phyloP scores from a whole-genome alignment of 2,329 filamentous ascomycete genomes.

The Ophiocordyceps unilateralis region DNA sequence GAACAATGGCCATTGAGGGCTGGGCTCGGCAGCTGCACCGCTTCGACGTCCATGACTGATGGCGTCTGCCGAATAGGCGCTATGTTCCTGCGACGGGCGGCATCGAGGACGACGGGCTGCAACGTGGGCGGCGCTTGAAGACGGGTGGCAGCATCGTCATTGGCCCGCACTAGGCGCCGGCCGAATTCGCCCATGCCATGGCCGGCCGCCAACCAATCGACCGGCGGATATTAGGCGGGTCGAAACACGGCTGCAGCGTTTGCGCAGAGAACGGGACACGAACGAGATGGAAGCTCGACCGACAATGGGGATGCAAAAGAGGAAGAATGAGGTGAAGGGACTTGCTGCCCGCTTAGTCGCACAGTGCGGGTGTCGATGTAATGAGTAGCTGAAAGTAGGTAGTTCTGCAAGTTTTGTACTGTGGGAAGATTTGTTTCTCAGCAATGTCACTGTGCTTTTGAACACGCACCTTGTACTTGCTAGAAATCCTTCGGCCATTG shows the following conservation, averaged over 20 bases:
- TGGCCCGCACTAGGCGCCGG: conserved; percentile 14
- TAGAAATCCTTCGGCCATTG: no score
- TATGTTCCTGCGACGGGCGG: not conserved
- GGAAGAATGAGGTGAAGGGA: no score
- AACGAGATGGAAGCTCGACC: not conserved
- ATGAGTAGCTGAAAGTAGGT: no score
- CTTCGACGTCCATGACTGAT: not conserved
- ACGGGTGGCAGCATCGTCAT: conserved; percentile 7
- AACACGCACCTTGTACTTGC: no score
- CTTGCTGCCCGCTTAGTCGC: no score
- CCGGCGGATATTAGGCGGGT: not conserved
- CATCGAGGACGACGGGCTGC: not conserved
- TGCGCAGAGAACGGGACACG: not conserved
- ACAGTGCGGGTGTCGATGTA: no score
- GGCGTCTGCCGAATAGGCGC: not conserved
- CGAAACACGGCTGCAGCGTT: not conserved
- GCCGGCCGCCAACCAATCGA: not conserved
- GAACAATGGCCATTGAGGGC: not conserved
- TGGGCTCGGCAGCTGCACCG: no score
- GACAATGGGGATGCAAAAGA: not conserved
- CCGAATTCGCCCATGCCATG: no score
- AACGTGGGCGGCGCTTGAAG: conserved; percentile 21
- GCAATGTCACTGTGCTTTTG: no score
- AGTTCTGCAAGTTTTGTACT: no score
- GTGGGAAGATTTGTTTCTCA: no score